Base-by-base conservation (phyloP, 345 rosid species). In the Moringa oleifera region DNA sequence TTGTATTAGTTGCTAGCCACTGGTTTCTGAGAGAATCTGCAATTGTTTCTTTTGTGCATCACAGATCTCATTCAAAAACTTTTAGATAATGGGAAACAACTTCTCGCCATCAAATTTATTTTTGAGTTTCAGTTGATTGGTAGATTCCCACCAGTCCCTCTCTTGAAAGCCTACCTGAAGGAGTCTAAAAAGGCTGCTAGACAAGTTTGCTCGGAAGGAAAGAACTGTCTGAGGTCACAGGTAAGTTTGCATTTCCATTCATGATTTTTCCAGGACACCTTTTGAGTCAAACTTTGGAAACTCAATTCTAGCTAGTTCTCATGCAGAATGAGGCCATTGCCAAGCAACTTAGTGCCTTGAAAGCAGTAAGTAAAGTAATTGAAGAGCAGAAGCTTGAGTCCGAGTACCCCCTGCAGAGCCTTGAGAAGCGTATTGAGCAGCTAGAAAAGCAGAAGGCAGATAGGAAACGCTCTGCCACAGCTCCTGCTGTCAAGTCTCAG, bases 381-480 rank as follows among this genome's bases (percentile, higher is more conserved):
- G 80, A 84, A 73, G 85, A 79, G 58, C 79, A 65, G 49, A 76
- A 78, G n/a, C 91, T 89, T 19, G 82, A 80, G 41, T 63, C 80
- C 0, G 83, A 83, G 73, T 87, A 75, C 53, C 75, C 67, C 1
- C 65, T 16, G 23, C 68, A 36, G 69, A 62, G 59, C 47, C 71
- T 85, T 18, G 69, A 74, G 68, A 78, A 78, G 46, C 87, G 85
- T 25, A 72, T 84, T 53, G 75, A 78, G 61, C 88, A 77, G 75
- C 83, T 93, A 37, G 91, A 90, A 81, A 86, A 81, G 75, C 71
- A 67, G 62, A 84, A 74, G 72, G 83, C 85, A 57, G 67, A 71
- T 66, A 77, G 75, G 77, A 87, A 79, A 67, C 75, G 84, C 50
- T 57, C 53, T 47, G 20, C 77, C 73, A 63, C 62, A 5, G 71